These are phyloP conservation scores for Arachis hypogaea DNA, from an alignment of 306 rosid genomes.

Conservation along the genomic window DNA sequence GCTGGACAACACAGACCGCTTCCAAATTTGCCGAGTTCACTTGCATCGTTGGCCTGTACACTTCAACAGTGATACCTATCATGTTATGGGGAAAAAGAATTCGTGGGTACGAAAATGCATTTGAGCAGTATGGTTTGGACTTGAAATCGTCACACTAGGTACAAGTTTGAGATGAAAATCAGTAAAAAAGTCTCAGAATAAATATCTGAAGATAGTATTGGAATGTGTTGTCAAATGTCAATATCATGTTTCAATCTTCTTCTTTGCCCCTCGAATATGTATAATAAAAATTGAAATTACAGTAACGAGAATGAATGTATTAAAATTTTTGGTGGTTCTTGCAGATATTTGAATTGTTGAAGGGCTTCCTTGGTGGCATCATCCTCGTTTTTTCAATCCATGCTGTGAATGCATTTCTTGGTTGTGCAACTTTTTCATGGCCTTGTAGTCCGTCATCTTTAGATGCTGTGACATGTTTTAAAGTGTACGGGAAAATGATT, in stretches of 20 bases:
- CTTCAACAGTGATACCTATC: constrained; percentile 68
- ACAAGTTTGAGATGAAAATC: constrained; percentile 32
- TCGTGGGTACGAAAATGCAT: constrained; percentile 75
- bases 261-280: not conserved
- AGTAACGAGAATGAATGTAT: not conserved
- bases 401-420: constrained; percentile 63
- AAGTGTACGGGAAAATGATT: constrained; percentile 51
- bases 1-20: constrained; percentile 69
- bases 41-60: constrained; percentile 78
- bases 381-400: constrained; percentile 67
- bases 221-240: constrained; percentile 17
- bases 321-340: constrained; percentile 40
- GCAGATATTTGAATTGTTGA: constrained; percentile 67
- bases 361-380: constrained; percentile 73
- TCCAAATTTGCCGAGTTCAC: constrained; percentile 66
- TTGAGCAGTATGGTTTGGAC: constrained; percentile 79
- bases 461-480: constrained; percentile 58
- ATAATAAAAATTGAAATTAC: constrained; percentile 31
- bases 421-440: constrained; percentile 63
- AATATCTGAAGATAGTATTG: constrained; percentile 21
- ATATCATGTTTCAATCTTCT: constrained; percentile 17
- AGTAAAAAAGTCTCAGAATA: not conserved
- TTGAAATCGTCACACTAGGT: constrained; percentile 70
- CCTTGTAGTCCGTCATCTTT: constrained; percentile 53
- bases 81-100: constrained; percentile 90